These are phyloP conservation scores for Fusarium sp. DNA, from an alignment of 2,329 filamentous ascomycete species.

Conservation along the genomic window DNA sequence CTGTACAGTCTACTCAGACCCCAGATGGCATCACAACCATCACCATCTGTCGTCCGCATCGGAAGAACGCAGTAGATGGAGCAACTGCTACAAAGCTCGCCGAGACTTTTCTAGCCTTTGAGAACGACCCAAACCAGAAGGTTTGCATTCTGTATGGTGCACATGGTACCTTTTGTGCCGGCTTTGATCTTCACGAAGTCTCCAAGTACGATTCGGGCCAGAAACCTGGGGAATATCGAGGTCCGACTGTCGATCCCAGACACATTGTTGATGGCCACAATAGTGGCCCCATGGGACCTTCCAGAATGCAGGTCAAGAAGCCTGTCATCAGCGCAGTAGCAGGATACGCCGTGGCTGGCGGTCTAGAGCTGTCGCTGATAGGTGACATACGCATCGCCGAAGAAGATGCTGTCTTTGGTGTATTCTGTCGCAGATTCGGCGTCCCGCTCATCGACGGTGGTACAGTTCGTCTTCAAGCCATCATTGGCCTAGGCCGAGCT, in stretches of 20 bases:
- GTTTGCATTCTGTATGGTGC: conserved; percentile 13
- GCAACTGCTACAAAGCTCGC: conserved; percentile 12
- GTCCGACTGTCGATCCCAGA: background rate
- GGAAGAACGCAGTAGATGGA: conserved; percentile 16
- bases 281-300: conserved; percentile 1
- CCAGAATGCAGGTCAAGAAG: conserved; percentile 10
- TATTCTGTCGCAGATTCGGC: conserved; percentile 20
- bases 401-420: conserved; percentile 9
- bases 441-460: conserved; percentile 23
- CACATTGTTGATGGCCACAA: background rate
- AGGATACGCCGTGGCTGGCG: conserved; percentile 13
- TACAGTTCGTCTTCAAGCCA: conserved; percentile 18
- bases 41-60: conserved; percentile 7
- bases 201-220: background rate
- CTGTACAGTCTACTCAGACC: conserved; percentile 5
- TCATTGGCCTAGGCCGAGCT: conserved; percentile 8
- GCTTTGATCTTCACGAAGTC: conserved; percentile 20
- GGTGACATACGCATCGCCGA: conserved; percentile 14
- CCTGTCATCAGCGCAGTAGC: conserved; percentile 17
- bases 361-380: conserved; percentile 10
- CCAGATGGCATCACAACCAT: conserved; percentile 21
- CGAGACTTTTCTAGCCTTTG: background rate
- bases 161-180: conserved; percentile 12
- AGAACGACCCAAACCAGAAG: background rate
- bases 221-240: background rate